phyloP scores from a whole-genome alignment of 2,329 filamentous ascomycete genomes.

The Leptoxyphium fumago region DNA sequence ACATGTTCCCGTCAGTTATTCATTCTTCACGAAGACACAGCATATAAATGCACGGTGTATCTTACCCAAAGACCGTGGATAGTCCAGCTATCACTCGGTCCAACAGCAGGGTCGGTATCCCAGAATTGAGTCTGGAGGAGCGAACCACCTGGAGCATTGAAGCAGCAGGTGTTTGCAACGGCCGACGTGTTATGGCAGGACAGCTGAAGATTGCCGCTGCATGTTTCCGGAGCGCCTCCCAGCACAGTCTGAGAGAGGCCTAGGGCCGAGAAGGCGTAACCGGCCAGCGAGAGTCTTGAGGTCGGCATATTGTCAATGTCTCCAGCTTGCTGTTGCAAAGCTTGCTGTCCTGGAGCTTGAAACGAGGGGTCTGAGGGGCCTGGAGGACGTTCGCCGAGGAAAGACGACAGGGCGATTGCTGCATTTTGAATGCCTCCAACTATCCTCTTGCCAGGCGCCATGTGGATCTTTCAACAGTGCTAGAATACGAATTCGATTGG shows the following conservation, averaged over 20 bases:
- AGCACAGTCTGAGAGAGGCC: slow-evolving; percentile 15
- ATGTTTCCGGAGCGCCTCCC: slow-evolving; percentile 13
- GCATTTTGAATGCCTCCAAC: neutral
- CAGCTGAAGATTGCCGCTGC: slow-evolving; percentile 28
- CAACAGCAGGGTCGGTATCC: slow-evolving; percentile 51
- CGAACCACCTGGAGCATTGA: slow-evolving; percentile 57
- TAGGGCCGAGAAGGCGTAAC: slow-evolving; percentile 14
- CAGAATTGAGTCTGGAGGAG: slow-evolving; percentile 65
- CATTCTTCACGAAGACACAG: neutral
- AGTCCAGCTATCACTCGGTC: slow-evolving; percentile 57
- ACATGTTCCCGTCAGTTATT: neutral
- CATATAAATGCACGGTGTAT: slow-evolving; percentile 6
- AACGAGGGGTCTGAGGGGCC: neutral
- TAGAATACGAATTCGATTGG: neutral
- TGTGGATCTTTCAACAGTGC: neutral
- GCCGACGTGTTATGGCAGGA: slow-evolving; percentile 50
- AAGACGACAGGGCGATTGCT: neutral
- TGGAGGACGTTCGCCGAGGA: neutral
- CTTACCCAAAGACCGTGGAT: slow-evolving; percentile 52
- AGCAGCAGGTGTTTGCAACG: slow-evolving; percentile 55
- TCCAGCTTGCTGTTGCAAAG: neutral
- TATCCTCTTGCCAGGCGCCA: neutral
- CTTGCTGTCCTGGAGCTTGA: neutral
- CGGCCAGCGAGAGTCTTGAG: slow-evolving; percentile 13
- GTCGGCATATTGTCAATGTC: slow-evolving; percentile 13